Evolutionary conservation across 2,329 filamentous ascomycete genomes (phyloP), one percentile per base, ranked within the genome.

Genomic region (Verticillium nubilum): DNA sequence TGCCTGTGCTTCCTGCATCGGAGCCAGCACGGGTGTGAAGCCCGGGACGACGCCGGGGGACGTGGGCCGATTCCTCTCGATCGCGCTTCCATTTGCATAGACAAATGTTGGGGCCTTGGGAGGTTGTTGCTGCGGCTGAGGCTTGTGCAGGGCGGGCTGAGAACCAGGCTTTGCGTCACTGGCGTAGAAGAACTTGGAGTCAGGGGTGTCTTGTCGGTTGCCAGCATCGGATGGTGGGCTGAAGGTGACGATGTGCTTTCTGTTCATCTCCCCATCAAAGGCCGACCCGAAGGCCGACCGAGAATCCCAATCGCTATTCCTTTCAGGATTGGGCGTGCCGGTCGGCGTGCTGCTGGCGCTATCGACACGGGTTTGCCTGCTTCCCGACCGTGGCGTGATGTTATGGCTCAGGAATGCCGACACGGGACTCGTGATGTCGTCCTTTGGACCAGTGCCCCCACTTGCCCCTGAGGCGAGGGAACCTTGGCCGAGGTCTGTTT

Each of bases 151-250:
- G 57, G 60, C 25, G 59, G 54, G 55, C 17, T 62, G 62, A 50
- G 60, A 55, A 37, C 53, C 56, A 37, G 70, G 37, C 66, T 84
- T 87, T 42, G 83, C 89, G 66, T 97, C 91, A 71, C 87, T 91
- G 28, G 93, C 95, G 71, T 96, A 93, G 72, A 99, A 97, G 81
- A 98, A 98, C 76, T 92, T 94, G 58, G 88, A 76, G 57, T 84
- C 81, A 23, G 69, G 66, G 67, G 67, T 72, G 66, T 61, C 65
- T 70, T 52, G 64, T 60, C 58, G 61, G 25, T 59, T 64, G 19
- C 67, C 67, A 7, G 64, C 61, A 15, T 78, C 74, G 33, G 73
- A 72, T 13, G 71, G 68, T 6, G 78, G 69, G 64, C 69, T 75
- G 61, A 81, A 79, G 23, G 77, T 73, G 23, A 78, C 72, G 12